Base-by-base conservation (phyloP, 352 stramenopile species). In the Phytophthora agathidicida region DNA sequence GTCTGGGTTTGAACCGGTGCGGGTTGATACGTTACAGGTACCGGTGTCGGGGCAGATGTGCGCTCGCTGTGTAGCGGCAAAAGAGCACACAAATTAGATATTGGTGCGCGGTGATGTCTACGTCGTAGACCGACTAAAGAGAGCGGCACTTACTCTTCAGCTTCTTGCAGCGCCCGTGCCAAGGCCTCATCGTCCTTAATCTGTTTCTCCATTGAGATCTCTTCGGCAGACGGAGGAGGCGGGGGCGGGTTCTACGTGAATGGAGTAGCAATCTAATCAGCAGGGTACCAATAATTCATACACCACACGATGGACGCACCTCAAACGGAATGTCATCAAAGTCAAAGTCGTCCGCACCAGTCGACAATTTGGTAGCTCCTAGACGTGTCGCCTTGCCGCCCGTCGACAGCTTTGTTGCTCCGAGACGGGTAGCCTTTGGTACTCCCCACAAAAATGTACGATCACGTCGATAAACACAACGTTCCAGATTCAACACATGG, bases 241-340 rank as follows among this genome's bases (percentile, higher is more conserved):
- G 80, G 66, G 6, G 83, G 80, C 3, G 86, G 83, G 42, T 95
- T 95, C 86, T 94, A 48, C 5, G 27, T 8, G 7, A 32, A 46
- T 42, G 9, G 35, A 58, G 6, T 10, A 54, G n/a, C 26, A 27
- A 36, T 24, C 22, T n/a, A 24, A 28, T 36, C 30, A 49, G 26
- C 36, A 31, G 10, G 3, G 3, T 20, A 26, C 14, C 14, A 16
- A 22, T 11, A 26, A 19, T 13, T 7, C 7, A 24, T 17, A 46
- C 32, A 20, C 10, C 20, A 11, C 7, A 26, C 26, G 8, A 14
- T 23, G 9, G 6, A 60, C 44, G 7, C 10, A 96, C 87, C 70
- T 91, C 80, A 39, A 94, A 94, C 8, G 83, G 83, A 35, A 96
- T 94, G 44, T 92, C 85, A 49, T 96, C 87, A 59, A 96, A 96